These are phyloP conservation scores for Dactylella cylindrospora DNA, from an alignment of 2,329 filamentous ascomycete genomes.

Conservation along the genomic window DNA sequence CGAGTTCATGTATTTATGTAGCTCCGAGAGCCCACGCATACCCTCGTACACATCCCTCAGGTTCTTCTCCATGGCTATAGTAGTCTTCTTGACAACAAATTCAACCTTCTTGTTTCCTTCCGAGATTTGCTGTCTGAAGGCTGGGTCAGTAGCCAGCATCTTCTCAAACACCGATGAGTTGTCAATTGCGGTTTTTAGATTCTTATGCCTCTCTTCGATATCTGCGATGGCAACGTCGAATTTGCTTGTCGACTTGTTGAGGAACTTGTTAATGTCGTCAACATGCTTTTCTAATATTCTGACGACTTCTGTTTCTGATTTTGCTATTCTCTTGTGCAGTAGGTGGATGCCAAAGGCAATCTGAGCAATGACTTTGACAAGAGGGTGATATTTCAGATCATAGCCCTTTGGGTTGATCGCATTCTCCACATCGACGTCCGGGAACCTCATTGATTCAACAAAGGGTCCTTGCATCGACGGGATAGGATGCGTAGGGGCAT, in stretches of 20 bases:
- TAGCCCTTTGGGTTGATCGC: conserved; percentile 74
- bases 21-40: conserved; percentile 71
- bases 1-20: conserved; percentile 71
- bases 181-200: conserved; percentile 77
- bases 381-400: conserved; percentile 77
- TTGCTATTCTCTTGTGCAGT: conserved; percentile 79
- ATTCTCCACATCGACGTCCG: conserved; percentile 70
- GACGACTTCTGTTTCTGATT: conserved; percentile 83
- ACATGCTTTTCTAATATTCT: conserved; percentile 88
- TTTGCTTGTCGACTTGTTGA: conserved; percentile 83
- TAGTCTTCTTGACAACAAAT: conserved; percentile 79
- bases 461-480: conserved; percentile 77
- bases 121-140: conserved; percentile 78
- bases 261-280: conserved; percentile 87
- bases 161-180: conserved; percentile 76
- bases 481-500: conserved; percentile 67
- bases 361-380: conserved; percentile 87
- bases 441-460: conserved; percentile 68
- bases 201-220: conserved; percentile 75
- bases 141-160: conserved; percentile 75
- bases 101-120: conserved; percentile 89
- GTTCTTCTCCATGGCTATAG: conserved; percentile 71
- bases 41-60: conserved; percentile 78
- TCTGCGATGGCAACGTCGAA: conserved; percentile 76
- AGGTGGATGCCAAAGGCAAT: conserved; percentile 92